Evolutionary conservation across 495 filamentous ascomycete species (phyloP), one percentile per base, ranked within the genome.

Genomic region (Aspergillus nidulans): DNA sequence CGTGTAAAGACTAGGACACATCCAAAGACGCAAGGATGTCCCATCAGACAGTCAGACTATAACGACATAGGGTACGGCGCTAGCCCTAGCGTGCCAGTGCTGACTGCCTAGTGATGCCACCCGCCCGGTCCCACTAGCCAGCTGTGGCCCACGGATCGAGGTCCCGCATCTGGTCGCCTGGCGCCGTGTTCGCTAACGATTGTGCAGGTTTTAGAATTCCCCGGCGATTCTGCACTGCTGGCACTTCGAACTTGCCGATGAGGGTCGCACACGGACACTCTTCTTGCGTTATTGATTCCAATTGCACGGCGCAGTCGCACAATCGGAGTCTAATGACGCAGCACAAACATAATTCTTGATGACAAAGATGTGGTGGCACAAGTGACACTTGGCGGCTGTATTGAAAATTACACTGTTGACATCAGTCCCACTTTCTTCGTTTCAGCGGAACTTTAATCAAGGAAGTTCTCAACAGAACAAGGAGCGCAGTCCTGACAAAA

Each of bases 121-220:
- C 10, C 4, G 26, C 26, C 4, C 26, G 4, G 26, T 10, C 10
- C 5, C 26, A 30, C 26, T 30, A 15, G 12, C 7, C 32, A 12
- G n/a, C 36, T 4, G 23, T 47, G 42, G 53, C 49, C 30, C 30
- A 34, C 30, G 30, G 6, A 34, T 34, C 30, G 15, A 34, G 30
- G 30, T 43, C 30, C 20, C 44, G 26, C 57, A 59, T 59, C 48
- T 48, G 52, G 41, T 49, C 52, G 25, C 38, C 42, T 12, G 30
- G 30, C 30, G 30, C 30, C 30, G 30, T 34, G 30, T 34, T 49
- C 52, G 25, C 38, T 34, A 38, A 45, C 43, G 23, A 55, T 59
- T 59, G 57, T 59, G 48, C 39, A 55, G 42, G 52, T 59, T 55
- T 59, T 55, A 48, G 46, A 43, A 34, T 15, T 21, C 30, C 52